Evolutionary conservation across 495 filamentous ascomycete species (phyloP).

Genomic region (Letharia columbiana): DNA sequence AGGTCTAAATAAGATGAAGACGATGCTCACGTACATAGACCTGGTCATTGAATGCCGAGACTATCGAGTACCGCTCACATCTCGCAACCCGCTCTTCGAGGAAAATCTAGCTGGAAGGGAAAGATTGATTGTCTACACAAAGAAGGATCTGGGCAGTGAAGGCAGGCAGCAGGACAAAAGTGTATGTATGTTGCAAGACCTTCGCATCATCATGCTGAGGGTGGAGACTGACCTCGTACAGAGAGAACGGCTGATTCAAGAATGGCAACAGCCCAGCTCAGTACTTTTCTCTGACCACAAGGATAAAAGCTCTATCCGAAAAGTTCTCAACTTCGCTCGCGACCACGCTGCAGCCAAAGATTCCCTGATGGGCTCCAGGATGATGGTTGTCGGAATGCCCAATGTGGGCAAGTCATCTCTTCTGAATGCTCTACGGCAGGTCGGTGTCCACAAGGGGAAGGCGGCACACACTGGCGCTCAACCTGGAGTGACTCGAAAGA

Average conservation of each 20-base stretch:
- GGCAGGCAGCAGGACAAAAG: constrained; percentile 24
- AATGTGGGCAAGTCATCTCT: constrained; percentile 89
- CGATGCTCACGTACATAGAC: constrained; percentile 68
- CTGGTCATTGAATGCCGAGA: constrained; percentile 94
- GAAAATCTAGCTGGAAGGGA: constrained; percentile 56
- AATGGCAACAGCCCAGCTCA: constrained; percentile 48
- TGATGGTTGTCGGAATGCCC: constrained; percentile 92
- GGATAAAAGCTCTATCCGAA: constrained; percentile 40
- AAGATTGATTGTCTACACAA: constrained; percentile 85
- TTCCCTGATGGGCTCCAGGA: constrained; percentile 60
- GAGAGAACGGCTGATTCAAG: constrained; percentile 43
- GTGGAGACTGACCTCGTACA: constrained; percentile 3
- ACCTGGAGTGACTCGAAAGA: constrained; percentile 82
- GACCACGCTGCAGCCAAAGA: constrained; percentile 37
- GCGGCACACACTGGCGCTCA: constrained; percentile 75
- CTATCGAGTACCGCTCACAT: constrained; percentile 79
- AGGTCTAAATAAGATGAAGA: constrained; percentile 79
- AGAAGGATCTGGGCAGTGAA: constrained; percentile 61
- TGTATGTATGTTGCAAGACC: constrained; percentile 22
- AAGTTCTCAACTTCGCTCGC: constrained; percentile 50
- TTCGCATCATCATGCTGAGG: background rate
- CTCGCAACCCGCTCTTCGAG: constrained; percentile 87
- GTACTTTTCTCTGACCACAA: constrained; percentile 58
- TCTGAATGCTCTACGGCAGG: constrained; percentile 71
- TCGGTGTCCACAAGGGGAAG: constrained; percentile 62